Conservation (phyloP, 192 early-diverging fungal genomes). For the Kappamyces sp. region DNA sequence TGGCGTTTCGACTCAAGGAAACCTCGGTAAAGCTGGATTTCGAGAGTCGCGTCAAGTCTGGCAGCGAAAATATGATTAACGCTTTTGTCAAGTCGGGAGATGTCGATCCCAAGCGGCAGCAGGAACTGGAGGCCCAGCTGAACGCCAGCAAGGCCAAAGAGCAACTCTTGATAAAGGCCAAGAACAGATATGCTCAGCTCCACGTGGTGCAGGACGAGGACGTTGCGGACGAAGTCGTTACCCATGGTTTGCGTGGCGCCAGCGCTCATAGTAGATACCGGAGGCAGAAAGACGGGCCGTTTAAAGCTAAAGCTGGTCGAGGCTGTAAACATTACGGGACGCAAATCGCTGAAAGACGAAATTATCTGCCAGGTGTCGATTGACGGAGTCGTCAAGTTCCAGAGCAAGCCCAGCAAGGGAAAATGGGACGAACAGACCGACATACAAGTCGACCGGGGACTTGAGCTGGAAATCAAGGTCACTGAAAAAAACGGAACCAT, state of each 20-base stretch:
- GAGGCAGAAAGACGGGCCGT: slow-evolving; percentile 31
- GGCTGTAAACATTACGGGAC: slow-evolving; percentile 42
- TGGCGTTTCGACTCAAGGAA: slow-evolving; percentile 74
- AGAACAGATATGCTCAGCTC: slow-evolving; percentile 82
- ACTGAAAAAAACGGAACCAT: slow-evolving; percentile 59
- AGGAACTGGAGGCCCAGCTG: slow-evolving; percentile 31
- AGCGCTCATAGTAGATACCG: slow-evolving; percentile 16
- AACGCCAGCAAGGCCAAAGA: slow-evolving; percentile 35
- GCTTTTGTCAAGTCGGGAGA: slow-evolving; percentile 16
- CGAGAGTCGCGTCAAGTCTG: slow-evolving; percentile 80
- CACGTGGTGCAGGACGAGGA: slow-evolving; percentile 74
- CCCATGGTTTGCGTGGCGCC: neutral
- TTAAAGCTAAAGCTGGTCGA: slow-evolving; percentile 32
- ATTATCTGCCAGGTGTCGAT: slow-evolving; percentile 74
- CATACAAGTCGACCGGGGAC: slow-evolving; percentile 79
- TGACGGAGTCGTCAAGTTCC: slow-evolving; percentile 63
- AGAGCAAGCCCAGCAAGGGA: slow-evolving; percentile 60
- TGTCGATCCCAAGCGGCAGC: slow-evolving; percentile 16
- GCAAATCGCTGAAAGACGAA: slow-evolving; percentile 52
- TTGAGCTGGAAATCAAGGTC: slow-evolving; percentile 84
- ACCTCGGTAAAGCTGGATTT: slow-evolving; percentile 90
- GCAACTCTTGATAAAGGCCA: slow-evolving; percentile 36
- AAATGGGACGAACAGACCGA: slow-evolving; percentile 77
- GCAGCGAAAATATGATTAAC: slow-evolving; percentile 62
- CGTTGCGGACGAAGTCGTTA: slow-evolving; percentile 20